Evolutionary conservation across 1,139 yeast species (phyloP).

Genomic region (Protomyces lactucae-debilis): DNA sequence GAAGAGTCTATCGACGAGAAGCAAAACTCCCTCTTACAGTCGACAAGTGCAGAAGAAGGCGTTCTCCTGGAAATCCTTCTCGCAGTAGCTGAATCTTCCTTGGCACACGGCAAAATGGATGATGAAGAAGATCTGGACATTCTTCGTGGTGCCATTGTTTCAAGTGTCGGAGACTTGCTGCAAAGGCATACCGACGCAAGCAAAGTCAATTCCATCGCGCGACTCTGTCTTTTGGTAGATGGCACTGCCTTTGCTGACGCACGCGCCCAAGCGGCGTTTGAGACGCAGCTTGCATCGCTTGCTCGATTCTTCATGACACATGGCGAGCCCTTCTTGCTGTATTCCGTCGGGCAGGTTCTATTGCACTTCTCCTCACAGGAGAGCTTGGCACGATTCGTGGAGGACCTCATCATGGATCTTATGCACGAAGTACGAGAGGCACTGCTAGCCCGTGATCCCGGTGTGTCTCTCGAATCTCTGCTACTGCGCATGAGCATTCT

Average conservation of each 20-base stretch:
- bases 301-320: constrained; percentile 34
- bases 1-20: constrained; percentile 37
- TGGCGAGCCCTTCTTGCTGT: constrained; percentile 25
- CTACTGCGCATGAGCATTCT: constrained; percentile 20
- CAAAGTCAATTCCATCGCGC: constrained; percentile 35
- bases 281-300: constrained; percentile 33
- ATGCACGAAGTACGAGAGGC: constrained; percentile 28
- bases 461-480: constrained; percentile 4
- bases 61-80: constrained; percentile 37
- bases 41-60: constrained; percentile 35
- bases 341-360: constrained; percentile 27
- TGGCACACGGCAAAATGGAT: neutral
- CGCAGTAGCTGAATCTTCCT: constrained; percentile 35
- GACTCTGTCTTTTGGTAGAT: constrained; percentile 33
- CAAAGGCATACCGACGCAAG: constrained; percentile 36
- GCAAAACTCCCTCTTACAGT: constrained; percentile 26
- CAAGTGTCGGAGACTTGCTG: constrained; percentile 33
- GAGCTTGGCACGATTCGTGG: constrained; percentile 28
- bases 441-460: constrained; percentile 19
- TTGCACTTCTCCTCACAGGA: constrained; percentile 29
- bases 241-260: constrained; percentile 35
- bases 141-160: constrained; percentile 32
- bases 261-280: constrained; percentile 35
- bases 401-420: constrained; percentile 29
- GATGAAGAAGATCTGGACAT: neutral